Evolutionary conservation across 441 rosid species (phyloP), one percentile per base, ranked within the genome.

Genomic region (Adansonia madagascariensis): DNA sequence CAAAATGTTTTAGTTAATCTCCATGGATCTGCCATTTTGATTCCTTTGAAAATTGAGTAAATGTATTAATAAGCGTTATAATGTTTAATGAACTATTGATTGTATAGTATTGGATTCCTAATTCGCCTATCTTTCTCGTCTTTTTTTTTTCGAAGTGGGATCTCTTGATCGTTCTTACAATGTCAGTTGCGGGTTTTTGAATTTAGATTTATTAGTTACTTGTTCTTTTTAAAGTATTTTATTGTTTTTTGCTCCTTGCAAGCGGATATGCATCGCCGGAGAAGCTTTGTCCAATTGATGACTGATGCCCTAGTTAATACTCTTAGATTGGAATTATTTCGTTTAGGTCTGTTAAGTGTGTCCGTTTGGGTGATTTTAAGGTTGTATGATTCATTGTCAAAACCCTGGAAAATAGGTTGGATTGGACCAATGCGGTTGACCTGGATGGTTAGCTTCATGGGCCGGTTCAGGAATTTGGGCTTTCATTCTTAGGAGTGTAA

Each of bases 21-120:
- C 27, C n/a, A 17, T 39, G 47, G 75, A 71, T 71, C 63, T 35
- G 62, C 50, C 63, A 55, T 71, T 39, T 39, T 39, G 75, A 17
- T 71, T 71, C 50, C 50, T n/a, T n/a, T 55, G 27, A 50, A n/a
- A 15, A 50, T 7, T 17, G 63, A 53, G 18, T 18, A n/a, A 6
- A n/a, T 1, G 9, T 53, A 52, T 71, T 53, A 31, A 9, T 71
- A 35, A 53, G 20, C 47, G n/a, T 31, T 52, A 27, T 5, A 52
- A 31, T 52, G 27, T 10, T 71, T 31, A 71, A 69, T 49, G 18
- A 69, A 69, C 20, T 24, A 12, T 49, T 47, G 57, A 24, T 22
- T 24, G 12, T 49, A 12, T 20, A 14, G 5, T 12, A 68, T 2
- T 8, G 2, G 56, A 52, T 44, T 24, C 1, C 14, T 14, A 12